Percentiles rank a stretch among this genome's conserved stretches.
Conservation (phyloP, 352 stramenopile species). For the Blastocystis sp. region DNA sequence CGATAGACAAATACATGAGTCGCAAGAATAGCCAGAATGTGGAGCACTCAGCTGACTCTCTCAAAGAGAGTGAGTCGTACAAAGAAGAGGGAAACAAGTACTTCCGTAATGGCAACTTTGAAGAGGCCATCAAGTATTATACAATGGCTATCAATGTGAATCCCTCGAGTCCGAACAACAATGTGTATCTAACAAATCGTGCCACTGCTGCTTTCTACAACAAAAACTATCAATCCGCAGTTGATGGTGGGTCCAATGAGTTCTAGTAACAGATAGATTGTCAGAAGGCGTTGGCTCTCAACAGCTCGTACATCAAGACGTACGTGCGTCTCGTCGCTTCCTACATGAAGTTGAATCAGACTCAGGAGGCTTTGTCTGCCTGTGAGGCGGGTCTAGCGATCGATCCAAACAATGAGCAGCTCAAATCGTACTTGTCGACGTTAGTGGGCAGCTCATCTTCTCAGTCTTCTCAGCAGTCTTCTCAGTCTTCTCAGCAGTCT, state of each 20-base stretch:
- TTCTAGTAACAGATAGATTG: neutral
- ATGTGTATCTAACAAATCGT: slow-evolving; percentile 33
- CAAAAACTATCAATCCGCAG: slow-evolving; percentile 17
- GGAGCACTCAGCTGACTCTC: neutral
- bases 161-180: neutral
- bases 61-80: neutral
- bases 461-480: neutral
- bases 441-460: neutral
- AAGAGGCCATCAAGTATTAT: neutral
- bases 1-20: slow-evolving; percentile 33
- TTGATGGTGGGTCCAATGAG: neutral
- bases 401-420: neutral
- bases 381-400: slow-evolving; percentile 1
- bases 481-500: neutral
- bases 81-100: slow-evolving; percentile 40
- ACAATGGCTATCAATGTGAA: neutral
- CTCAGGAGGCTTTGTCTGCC: neutral
- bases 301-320: neutral
- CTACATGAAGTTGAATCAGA: neutral
- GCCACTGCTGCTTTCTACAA: slow-evolving; percentile 17
- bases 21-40: neutral
- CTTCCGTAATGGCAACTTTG: slow-evolving; percentile 17
- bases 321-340: neutral
- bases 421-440: neutral
- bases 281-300: neutral